These are phyloP conservation scores for Paecilomyces fulvus DNA, from an alignment of 2,329 filamentous ascomycete genomes.

Conservation along the genomic window DNA sequence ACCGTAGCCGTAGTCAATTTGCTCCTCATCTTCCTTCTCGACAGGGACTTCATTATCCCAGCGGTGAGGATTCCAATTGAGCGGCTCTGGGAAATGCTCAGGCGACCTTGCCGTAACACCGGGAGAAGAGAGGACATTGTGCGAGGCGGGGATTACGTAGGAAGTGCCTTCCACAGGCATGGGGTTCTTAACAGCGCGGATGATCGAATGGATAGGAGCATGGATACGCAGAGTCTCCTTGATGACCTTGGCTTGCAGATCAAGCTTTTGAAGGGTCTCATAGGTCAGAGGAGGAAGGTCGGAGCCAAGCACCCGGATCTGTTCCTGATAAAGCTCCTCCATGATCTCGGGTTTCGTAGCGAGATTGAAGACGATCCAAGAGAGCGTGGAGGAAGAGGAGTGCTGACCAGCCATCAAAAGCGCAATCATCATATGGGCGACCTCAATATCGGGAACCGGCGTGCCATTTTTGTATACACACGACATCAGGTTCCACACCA, in stretches of 20 bases:
- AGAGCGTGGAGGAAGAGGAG: conserved; percentile 66
- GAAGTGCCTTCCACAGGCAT: conserved; percentile 46
- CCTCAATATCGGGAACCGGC: conserved; percentile 61
- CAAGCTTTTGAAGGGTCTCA: conserved; percentile 51
- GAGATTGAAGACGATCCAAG: conserved; percentile 68
- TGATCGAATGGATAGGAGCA: conserved; percentile 63
- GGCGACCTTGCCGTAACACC: conserved; percentile 54
- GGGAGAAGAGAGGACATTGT: conserved; percentile 73
- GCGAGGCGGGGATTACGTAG: conserved; percentile 68
- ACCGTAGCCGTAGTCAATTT: conserved; percentile 55
- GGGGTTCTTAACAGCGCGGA: conserved; percentile 63
- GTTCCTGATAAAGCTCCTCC: conserved; percentile 63
- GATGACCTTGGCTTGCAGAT: conserved; percentile 55
- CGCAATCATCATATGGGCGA: conserved; percentile 81
- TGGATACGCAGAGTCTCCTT: conserved; percentile 66
- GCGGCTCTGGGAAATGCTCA: conserved; percentile 53
- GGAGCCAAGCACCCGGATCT: conserved; percentile 46
- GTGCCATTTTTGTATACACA: conserved; percentile 67
- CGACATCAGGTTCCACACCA: conserved; percentile 73
- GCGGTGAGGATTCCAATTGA: conserved; percentile 53
- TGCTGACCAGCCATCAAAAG: conserved; percentile 79
- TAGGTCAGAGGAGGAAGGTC: conserved; percentile 51
- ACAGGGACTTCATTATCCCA: conserved; percentile 41
- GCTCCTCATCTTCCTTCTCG: conserved; percentile 41
- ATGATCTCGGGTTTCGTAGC: conserved; percentile 61